Evolutionary conservation across 2,329 filamentous ascomycete genomes (phyloP).

Genomic region (Paraphaeosphaeria sporulosa): DNA sequence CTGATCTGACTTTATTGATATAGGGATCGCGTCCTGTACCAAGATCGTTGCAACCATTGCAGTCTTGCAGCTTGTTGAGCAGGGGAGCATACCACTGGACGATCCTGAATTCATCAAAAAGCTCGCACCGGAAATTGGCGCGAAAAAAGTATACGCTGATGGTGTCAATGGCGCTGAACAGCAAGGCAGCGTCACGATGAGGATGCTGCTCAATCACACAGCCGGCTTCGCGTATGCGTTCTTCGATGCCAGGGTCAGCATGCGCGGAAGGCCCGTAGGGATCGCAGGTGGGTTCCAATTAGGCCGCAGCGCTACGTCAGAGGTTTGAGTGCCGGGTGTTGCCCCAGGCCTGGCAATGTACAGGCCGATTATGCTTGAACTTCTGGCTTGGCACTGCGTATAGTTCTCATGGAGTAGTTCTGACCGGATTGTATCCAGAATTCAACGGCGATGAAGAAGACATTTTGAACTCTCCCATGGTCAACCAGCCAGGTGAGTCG

Average conservation of each 20-base stretch:
- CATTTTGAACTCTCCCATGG: conserved; percentile 59
- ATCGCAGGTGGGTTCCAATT: background rate
- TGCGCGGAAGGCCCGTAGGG: conserved; percentile 21
- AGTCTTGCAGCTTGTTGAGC: conserved; percentile 47
- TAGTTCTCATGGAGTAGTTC: background rate
- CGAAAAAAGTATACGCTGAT: conserved; percentile 51
- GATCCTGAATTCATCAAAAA: conserved; percentile 43
- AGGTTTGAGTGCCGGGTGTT: too few relatives aligned
- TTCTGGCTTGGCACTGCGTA: too few relatives aligned
- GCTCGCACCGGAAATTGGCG: conserved; percentile 46
- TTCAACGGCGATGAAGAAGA: conserved; percentile 63
- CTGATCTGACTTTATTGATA: background rate
- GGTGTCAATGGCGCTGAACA: conserved; percentile 47
- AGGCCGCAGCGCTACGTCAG: background rate
- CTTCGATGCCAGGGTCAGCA: conserved; percentile 55
- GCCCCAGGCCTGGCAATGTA: too few relatives aligned
- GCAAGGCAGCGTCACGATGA: conserved; percentile 56
- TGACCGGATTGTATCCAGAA: conserved; percentile 49
- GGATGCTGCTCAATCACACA: conserved; percentile 61
- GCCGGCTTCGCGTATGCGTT: conserved; percentile 60
- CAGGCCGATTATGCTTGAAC: too few relatives aligned
- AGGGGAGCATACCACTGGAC: conserved; percentile 46
- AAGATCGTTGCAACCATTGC: conserved; percentile 47
- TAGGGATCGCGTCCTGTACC: conserved; percentile 61
- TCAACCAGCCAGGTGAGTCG: conserved; percentile 66